Evolutionary conservation across 2,329 filamentous ascomycete species (phyloP), one percentile per base, ranked within the genome.

Genomic region (Dryadomyces quercivorus): DNA sequence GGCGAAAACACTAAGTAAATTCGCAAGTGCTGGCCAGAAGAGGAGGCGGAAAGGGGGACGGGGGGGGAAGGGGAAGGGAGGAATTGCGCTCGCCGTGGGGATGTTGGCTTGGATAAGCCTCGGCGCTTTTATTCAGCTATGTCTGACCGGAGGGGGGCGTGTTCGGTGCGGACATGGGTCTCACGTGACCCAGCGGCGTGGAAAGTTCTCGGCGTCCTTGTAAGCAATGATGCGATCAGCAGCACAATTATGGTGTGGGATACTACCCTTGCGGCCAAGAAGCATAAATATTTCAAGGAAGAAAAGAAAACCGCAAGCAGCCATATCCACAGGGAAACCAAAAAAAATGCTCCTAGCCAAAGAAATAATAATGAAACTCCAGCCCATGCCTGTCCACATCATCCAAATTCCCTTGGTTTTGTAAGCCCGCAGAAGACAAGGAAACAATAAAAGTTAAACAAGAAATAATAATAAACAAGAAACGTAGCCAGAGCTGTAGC

Each of bases 341-440:
- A 6, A 21, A 6, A 21, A 7, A 44, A 51, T 51, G 50, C 50
- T 26, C 36, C 50, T 44, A 50, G 38, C 50, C 50, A 51, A 51
- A 51, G 50, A 51, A 51, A 43, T 3, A 51, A 43, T 3, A 50
- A 50, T 43, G 18, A 51, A 59, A 59, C 57, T 54, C 57, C 57
- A 40, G 53, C 52, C 57, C 44, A 57, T 59, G 55, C 57, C 55
- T 56, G 55, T 12, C 50, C 50, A 45, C 31, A 18, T 40, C 8
- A 48, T 31, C 45, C 45, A 48, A n/a, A 46, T 46, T 36, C 46
- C 44, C 12, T 46, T 46, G 16, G 13, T 38, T 46, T 38, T 52
- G 18, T 36, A 44, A 34, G 42, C 42, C 42, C 42, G 26, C 38
- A 15, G 18, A 20, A 51, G 13, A 21, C 20, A 51, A 16, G 16